Evolutionary conservation across 2,329 filamentous ascomycete genomes (phyloP), one percentile per base, ranked within the genome.

Genomic region (Nothopassalora personata): DNA sequence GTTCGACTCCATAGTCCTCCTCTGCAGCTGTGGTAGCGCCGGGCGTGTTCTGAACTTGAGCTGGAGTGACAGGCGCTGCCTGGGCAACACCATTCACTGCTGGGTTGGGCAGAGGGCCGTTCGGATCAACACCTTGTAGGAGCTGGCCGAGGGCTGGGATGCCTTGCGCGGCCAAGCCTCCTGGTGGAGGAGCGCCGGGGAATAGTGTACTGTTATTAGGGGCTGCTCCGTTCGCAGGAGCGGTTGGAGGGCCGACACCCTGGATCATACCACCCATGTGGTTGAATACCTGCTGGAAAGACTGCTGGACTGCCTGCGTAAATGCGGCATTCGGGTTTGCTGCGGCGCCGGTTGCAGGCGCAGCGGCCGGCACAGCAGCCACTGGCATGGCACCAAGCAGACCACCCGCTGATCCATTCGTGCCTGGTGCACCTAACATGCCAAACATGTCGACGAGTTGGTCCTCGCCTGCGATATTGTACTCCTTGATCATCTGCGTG

Each of bases 401-500:
- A 43, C 39, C 39, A 18, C 39, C 39, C 3, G 18, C 39, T n/a
- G 15, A 1, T 7, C 13, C n/a, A 18, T 43, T 43, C 7, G n/a
- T 8, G n/a, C 15, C 39, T 15, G 5, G 5, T 36, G 39, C 39
- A 10, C 27, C 50, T 36, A 36, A 28, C 50, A 53, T 53, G 5
- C 31, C 31, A n/a, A 53, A 53, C 30, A 39, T 19, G n/a, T 36
- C 50, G 30, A 18, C 31, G 23, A 53, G 15, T 23, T 19, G 18
- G 31, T 23, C 50, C n/a, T 28, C 52, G 11, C 39, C 36, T 30
- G 19, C 34, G 23, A 64, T n/a, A 54, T 67, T 66, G 64, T 67
- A 66, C 59, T 69, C 63, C 23, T 63, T 54, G 47, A 65, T 62
- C 60, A 68, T 65, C 27, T 53, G 61, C 5, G 60, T 54, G 9